These are phyloP conservation scores for Hydrangea macrophylla DNA, from an alignment of 148 eudicot species.

Conservation along the genomic window DNA sequence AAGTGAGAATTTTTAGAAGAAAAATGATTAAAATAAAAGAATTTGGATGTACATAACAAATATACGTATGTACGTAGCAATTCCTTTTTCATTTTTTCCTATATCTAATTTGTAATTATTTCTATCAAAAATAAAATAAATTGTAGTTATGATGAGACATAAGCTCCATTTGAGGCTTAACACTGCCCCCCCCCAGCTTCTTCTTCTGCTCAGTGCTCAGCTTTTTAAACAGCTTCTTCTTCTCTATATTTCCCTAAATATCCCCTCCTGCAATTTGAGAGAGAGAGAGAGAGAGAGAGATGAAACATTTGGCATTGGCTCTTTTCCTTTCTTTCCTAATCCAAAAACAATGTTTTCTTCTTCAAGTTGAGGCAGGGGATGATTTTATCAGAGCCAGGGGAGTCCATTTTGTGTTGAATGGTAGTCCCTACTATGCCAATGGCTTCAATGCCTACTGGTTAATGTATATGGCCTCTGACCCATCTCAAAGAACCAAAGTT, in stretches of 20 bases:
- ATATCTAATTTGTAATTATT: no score
- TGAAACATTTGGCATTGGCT: slow-evolving; percentile 21
- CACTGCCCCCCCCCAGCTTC: not conserved
- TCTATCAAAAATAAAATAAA: no score
- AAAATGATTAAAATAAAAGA: no score
- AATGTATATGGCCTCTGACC: slow-evolving; percentile 80
- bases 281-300: slow-evolving; percentile 14
- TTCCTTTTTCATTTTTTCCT: no score
- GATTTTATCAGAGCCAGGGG: slow-evolving; percentile 68
- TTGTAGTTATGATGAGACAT: no score
- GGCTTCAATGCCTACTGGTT: slow-evolving; percentile 99
- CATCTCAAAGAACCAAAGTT: slow-evolving; percentile 66
- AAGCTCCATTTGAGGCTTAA: no score
- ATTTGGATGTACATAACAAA: no score
- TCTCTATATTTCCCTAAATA: not conserved
- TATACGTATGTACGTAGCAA: no score
- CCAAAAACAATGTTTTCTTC: slow-evolving; percentile 10
- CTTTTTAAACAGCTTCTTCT: slow-evolving; percentile 1
- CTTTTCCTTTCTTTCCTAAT: slow-evolving; percentile 26
- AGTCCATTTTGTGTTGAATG: slow-evolving; percentile 69
- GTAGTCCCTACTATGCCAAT: slow-evolving; percentile 75
- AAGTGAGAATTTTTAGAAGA: no score
- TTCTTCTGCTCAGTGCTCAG: not conserved
- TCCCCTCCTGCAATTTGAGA: slow-evolving; percentile 7
- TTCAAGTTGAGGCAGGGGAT: slow-evolving; percentile 26